Conservation (phyloP, 129 eudicot genomes). For the Rutidosis leptorrhynchoides region DNA sequence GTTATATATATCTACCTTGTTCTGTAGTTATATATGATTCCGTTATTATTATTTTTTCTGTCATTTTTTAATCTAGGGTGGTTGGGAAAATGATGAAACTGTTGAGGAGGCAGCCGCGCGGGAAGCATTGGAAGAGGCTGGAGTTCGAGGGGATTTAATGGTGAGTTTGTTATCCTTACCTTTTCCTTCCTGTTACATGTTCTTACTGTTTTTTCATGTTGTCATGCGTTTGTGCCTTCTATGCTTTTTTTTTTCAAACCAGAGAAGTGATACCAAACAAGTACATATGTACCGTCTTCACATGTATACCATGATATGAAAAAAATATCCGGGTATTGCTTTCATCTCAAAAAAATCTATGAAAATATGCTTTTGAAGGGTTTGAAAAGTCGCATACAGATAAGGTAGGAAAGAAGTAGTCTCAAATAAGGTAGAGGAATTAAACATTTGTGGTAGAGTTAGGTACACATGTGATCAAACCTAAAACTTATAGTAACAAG, state of each 20-base stretch:
- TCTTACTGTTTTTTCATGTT: conserved; percentile 9
- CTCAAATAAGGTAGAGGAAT: background rate
- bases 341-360: no score
- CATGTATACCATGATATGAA: background rate
- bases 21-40: conserved; percentile 9
- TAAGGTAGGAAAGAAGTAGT: conserved; percentile 4
- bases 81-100: conserved; percentile 99
- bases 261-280: background rate
- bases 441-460: background rate
- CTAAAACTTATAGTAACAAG: no score
- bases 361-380: background rate
- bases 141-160: conserved; percentile 91
- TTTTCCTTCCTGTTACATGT: conserved; percentile 1
- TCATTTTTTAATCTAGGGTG: no score
- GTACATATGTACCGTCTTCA: background rate
- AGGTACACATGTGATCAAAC: no score
- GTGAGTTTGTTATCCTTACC: conserved; percentile 33
- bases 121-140: conserved; percentile 99
- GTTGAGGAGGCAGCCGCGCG: conserved; percentile 94
- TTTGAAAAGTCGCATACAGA: no score
- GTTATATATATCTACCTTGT: conserved; percentile 2
- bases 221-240: conserved; percentile 4
- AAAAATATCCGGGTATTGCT: no score
- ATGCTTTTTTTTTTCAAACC: background rate
- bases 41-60: background rate